A percentile compares a stretch with the other conserved stretches of the same genome.
These are phyloP conservation scores for Colletotrichum tanaceti DNA, from an alignment of 2,329 filamentous ascomycete genomes.

Conservation along the genomic window DNA sequence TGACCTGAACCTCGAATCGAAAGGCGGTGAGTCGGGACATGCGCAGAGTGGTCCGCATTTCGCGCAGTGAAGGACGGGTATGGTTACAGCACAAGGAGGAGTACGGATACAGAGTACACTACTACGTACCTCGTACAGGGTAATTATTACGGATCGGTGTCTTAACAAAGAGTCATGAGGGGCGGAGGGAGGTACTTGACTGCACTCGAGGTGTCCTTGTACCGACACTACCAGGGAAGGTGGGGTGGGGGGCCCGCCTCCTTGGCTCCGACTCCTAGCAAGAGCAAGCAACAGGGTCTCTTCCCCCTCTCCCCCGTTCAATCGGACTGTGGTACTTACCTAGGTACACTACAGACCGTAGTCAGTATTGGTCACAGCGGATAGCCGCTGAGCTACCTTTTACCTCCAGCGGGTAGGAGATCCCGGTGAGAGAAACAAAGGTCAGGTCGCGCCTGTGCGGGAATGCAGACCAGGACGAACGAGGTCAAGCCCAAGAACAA, in stretches of 20 bases:
- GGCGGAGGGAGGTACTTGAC: too few relatives aligned
- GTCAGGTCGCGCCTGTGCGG: slow-evolving; percentile 13
- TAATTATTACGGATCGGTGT: too few relatives aligned
- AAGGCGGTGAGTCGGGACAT: slow-evolving; percentile 14
- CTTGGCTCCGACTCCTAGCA: neutral
- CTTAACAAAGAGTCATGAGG: too few relatives aligned
- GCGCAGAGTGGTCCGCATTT: slow-evolving; percentile 1
- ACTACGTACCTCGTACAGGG: too few relatives aligned
- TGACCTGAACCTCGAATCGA: neutral
- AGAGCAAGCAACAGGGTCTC: neutral
- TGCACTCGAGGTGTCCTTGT: too few relatives aligned
- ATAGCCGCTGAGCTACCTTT: neutral
- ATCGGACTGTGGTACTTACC: neutral
- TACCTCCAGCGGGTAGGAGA: neutral
- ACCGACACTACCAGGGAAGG: neutral
- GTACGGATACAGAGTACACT: too few relatives aligned
- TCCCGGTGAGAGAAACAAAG: neutral
- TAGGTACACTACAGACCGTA: neutral
- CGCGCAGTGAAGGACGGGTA: neutral
- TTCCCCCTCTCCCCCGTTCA: neutral
- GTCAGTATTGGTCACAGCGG: slow-evolving; percentile 22
- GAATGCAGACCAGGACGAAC: slow-evolving; percentile 18
- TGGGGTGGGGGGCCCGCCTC: too few relatives aligned
- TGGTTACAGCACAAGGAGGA: too few relatives aligned
- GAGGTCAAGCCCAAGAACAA: neutral